A percentile compares a stretch with the other conserved stretches of the same genome.
phyloP scores from a whole-genome alignment of 306 rosid species.

The Quercus gilva region DNA sequence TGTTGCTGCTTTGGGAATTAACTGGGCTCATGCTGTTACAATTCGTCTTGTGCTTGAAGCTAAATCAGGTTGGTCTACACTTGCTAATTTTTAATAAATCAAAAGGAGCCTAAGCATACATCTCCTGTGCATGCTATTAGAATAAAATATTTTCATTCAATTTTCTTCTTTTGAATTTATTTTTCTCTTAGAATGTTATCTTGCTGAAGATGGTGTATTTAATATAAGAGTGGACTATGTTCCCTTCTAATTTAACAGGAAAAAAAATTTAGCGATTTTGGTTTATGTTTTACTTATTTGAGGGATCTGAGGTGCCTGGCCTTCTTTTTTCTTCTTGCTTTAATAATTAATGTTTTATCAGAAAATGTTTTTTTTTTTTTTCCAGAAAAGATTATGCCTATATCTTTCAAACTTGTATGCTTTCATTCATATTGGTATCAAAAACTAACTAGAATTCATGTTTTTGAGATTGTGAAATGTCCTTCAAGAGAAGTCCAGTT shows the following conservation, averaged over 20 bases:
- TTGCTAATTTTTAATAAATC: not conserved
- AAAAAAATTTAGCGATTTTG: not conserved
- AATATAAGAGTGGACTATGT: not conserved
- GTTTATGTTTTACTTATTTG: not conserved
- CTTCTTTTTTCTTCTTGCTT: not conserved
- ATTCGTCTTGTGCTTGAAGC: conserved; percentile 89
- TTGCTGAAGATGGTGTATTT: not conserved
- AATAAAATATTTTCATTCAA: not conserved
- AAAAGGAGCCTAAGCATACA: not conserved
- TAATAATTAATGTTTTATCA: not conserved
- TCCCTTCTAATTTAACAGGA: not conserved
- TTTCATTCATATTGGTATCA: not conserved
- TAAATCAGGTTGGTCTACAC: conserved; percentile 56
- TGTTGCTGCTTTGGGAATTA: conserved; percentile 92
- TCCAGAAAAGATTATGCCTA: not conserved
- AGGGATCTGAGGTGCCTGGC: not conserved
- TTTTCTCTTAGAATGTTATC: not conserved
- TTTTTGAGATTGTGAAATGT: not conserved
- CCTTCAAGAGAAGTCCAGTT: not conserved
- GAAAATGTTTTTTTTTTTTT: not conserved
- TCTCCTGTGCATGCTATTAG: not conserved
- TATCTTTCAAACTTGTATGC: not conserved
- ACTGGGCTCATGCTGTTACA: conserved; percentile 98
- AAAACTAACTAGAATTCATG: not conserved
- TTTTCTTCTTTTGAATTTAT: not conserved